Evolutionary conservation across 306 rosid species (phyloP).

Genomic region (Spatholobus suberectus): DNA sequence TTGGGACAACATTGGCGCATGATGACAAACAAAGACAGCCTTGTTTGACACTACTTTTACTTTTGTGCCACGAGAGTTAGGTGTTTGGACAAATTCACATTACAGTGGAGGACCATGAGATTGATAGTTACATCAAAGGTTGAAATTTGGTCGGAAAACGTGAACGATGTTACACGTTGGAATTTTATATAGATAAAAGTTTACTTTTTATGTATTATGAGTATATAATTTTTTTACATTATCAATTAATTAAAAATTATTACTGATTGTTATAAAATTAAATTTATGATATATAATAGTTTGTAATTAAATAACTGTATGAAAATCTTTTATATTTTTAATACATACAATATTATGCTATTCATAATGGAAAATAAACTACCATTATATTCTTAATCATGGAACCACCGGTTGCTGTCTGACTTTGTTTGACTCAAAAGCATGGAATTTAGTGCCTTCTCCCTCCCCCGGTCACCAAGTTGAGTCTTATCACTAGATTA

Average conservation of each 20-base stretch:
- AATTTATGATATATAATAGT: too few species aligned
- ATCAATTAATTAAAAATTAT: too few species aligned
- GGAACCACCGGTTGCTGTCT: constrained; percentile 23
- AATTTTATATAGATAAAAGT: background rate
- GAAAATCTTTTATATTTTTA: too few species aligned
- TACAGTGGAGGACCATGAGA: background rate
- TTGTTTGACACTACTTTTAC: constrained; percentile 47
- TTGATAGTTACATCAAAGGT: constrained; percentile 25
- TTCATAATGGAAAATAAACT: background rate
- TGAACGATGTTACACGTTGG: constrained; percentile 28
- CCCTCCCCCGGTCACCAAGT: constrained; percentile 22
- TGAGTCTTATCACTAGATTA: constrained; percentile 19
- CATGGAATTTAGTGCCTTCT: constrained; percentile 31
- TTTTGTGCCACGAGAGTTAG: background rate
- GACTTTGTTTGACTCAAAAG: constrained; percentile 50
- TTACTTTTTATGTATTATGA: background rate
- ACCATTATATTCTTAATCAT: constrained; percentile 39
- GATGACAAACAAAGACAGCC: constrained; percentile 39
- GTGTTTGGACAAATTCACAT: constrained; percentile 25
- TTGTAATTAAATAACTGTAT: too few species aligned
- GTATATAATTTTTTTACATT: too few species aligned
- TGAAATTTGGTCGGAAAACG: constrained; percentile 27
- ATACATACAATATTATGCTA: too few species aligned
- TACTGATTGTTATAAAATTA: too few species aligned
- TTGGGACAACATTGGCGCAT: background rate